These are phyloP conservation scores for Exsudoporus floridanus DNA, from an alignment of 1,284 basidiomycete species.

Conservation along the genomic window DNA sequence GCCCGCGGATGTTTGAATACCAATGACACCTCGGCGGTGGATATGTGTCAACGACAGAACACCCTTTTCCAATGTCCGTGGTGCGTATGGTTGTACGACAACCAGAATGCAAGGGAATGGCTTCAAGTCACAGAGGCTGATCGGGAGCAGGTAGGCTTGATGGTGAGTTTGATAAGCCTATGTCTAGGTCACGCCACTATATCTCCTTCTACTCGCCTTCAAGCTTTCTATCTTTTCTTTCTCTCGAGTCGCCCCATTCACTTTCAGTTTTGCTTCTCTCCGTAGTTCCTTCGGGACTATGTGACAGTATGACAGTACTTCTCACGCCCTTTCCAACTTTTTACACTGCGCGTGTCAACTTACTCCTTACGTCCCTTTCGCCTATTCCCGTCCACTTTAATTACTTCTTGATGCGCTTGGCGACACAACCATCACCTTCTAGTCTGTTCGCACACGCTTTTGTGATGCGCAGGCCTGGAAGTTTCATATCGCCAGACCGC, in stretches of 20 bases:
- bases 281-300: slow-evolving; percentile 9
- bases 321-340: slow-evolving; percentile 6
- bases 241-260: slow-evolving; percentile 2
- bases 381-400: slow-evolving; percentile 9
- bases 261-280: slow-evolving; percentile 12
- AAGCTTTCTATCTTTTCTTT: background rate
- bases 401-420: slow-evolving; percentile 16
- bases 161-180: slow-evolving; percentile 27
- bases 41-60: slow-evolving; percentile 10
- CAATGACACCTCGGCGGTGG: slow-evolving; percentile 4
- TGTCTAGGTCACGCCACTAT: slow-evolving; percentile 8
- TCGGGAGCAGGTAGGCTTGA: slow-evolving; percentile 29
- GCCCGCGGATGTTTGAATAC: slow-evolving; percentile 9
- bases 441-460: slow-evolving; percentile 6
- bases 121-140: slow-evolving; percentile 48
- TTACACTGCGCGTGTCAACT: slow-evolving; percentile 6
- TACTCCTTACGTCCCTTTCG: background rate
- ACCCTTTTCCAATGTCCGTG: slow-evolving; percentile 16
- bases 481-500: slow-evolving; percentile 17
- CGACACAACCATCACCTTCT: slow-evolving; percentile 5
- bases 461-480: slow-evolving; percentile 8
- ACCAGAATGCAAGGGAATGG: slow-evolving; percentile 43
- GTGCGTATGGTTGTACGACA: slow-evolving; percentile 36
- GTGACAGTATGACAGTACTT: slow-evolving; percentile 4
- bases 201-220: background rate